Evolutionary conservation across 495 filamentous ascomycete genomes (phyloP).

Genomic region (Clohesyomyces aquaticus): DNA sequence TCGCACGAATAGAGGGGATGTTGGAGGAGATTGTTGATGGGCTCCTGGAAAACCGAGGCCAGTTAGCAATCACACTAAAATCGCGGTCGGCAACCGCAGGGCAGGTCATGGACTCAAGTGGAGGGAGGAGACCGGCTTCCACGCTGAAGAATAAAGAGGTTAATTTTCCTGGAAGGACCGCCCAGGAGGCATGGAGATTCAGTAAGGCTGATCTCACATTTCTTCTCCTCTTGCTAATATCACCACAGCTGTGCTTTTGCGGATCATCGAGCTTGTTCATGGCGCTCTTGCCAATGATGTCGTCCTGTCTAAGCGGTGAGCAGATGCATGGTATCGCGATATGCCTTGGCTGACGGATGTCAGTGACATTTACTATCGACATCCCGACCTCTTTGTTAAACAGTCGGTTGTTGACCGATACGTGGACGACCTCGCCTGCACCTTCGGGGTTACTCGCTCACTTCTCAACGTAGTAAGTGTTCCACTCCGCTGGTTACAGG

Average conservation of each 20-base stretch:
- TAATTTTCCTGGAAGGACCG: constrained; percentile 62
- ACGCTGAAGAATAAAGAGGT: constrained; percentile 35
- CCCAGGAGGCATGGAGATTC: constrained; percentile 68
- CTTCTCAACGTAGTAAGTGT: constrained; percentile 66
- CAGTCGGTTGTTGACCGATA: constrained; percentile 76
- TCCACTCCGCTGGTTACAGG: neutral
- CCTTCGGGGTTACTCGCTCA: constrained; percentile 65
- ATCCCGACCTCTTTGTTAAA: constrained; percentile 75
- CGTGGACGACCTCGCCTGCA: constrained; percentile 84
- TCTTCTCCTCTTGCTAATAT: constrained; percentile 7
- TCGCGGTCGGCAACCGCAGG: constrained; percentile 28
- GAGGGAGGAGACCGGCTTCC: neutral
- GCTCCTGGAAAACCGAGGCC: constrained; percentile 48
- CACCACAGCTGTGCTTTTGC: constrained; percentile 61
- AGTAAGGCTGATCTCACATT: constrained; percentile 48
- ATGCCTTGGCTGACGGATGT: neutral
- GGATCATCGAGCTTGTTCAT: constrained; percentile 71
- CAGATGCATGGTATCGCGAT: neutral
- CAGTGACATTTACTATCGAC: constrained; percentile 91
- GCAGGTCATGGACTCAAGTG: neutral
- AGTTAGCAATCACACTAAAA: constrained; percentile 55
- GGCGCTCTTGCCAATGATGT: constrained; percentile 64
- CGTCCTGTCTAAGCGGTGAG: constrained; percentile 78
- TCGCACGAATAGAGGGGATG: constrained; percentile 58
- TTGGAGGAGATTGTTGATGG: constrained; percentile 57